A percentile compares a stretch with the other conserved stretches of the same genome.
Evolutionary conservation across 2,329 filamentous ascomycete species (phyloP).

Genomic region (Talaromyces verruculosus): DNA sequence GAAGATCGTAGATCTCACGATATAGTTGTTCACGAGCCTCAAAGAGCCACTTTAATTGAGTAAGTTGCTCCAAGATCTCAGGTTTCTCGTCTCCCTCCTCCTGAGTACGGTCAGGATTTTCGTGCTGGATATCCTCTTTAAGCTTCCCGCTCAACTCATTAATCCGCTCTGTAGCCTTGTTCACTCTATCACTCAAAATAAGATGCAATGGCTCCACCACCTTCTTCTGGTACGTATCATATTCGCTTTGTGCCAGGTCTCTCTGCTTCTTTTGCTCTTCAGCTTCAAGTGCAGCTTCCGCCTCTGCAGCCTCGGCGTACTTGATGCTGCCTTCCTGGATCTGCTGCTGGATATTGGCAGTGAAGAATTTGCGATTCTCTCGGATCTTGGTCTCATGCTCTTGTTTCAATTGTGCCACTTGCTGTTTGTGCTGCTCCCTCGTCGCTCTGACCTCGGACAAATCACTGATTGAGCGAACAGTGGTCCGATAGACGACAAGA

Average conservation of each 20-base stretch:
- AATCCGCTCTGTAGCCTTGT: constrained; percentile 73
- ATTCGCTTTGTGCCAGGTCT: constrained; percentile 73
- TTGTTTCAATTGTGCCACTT: constrained; percentile 58
- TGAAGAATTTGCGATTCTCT: constrained; percentile 65
- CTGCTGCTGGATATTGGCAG: constrained; percentile 73
- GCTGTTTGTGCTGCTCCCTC: constrained; percentile 53
- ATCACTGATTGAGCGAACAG: constrained; percentile 72
- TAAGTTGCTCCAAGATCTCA: constrained; percentile 90
- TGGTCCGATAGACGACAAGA: constrained; percentile 71
- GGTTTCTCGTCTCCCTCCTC: constrained; percentile 95
- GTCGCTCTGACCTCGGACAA: constrained; percentile 69
- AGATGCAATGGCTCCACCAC: constrained; percentile 84
- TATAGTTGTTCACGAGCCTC: constrained; percentile 88
- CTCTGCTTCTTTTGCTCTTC: constrained; percentile 71
- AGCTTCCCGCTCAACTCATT: constrained; percentile 70
- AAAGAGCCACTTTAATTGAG: constrained; percentile 94
- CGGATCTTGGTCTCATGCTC: constrained; percentile 53
- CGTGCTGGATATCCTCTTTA: constrained; percentile 67
- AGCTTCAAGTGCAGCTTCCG: constrained; percentile 71
- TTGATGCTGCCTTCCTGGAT: constrained; percentile 75
- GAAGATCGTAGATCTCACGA: constrained; percentile 78
- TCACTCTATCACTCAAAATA: constrained; percentile 72
- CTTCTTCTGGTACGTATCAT: constrained; percentile 77
- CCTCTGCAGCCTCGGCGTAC: constrained; percentile 78
- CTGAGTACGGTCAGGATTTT: constrained; percentile 78